phyloP scores from a whole-genome alignment of 805 yeast species.

The Lipomyces kockii region DNA sequence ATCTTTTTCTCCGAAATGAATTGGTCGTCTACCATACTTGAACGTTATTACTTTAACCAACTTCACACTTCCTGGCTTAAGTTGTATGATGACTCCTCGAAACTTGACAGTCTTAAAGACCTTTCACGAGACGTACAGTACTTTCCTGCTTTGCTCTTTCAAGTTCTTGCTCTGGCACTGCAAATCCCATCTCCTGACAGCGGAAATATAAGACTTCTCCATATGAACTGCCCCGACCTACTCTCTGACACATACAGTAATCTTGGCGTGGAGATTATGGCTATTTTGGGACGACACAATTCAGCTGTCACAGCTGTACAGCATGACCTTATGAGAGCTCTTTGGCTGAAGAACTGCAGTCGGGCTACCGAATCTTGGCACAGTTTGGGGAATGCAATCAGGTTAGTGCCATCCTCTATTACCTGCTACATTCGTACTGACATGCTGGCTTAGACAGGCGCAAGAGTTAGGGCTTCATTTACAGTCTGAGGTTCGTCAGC shows the following conservation, averaged over 20 bases:
- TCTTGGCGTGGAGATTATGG: constrained; percentile 6
- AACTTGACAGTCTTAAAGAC: not conserved
- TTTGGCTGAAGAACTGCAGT: constrained; percentile 6
- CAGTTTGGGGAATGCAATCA: constrained; percentile 6
- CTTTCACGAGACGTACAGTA: constrained; percentile 1
- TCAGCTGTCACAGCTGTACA: constrained; percentile 3
- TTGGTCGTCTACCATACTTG: constrained; percentile 3
- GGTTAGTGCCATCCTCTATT: constrained; percentile 6
- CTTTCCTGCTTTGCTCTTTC: constrained; percentile 5
- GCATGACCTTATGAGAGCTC: constrained; percentile 3
- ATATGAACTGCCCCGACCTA: constrained; percentile 1
- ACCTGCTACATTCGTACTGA: not conserved
- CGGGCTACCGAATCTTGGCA: constrained; percentile 6
- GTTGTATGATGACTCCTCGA: constrained; percentile 2
- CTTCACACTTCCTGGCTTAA: constrained; percentile 2
- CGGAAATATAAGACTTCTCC: not conserved
- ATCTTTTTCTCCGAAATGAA: constrained; percentile 1
- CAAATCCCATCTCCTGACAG: not conserved
- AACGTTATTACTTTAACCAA: constrained; percentile 2
- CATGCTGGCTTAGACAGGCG: not conserved
- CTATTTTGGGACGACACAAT: constrained; percentile 6
- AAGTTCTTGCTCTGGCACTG: constrained; percentile 7
- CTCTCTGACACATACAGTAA: constrained; percentile 3
- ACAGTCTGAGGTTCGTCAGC: constrained; percentile 5
- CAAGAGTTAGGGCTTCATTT: constrained; percentile 6